Base-by-base conservation (phyloP, 1,284 basidiomycete genomes). In the Anthracocystis walkeri region DNA sequence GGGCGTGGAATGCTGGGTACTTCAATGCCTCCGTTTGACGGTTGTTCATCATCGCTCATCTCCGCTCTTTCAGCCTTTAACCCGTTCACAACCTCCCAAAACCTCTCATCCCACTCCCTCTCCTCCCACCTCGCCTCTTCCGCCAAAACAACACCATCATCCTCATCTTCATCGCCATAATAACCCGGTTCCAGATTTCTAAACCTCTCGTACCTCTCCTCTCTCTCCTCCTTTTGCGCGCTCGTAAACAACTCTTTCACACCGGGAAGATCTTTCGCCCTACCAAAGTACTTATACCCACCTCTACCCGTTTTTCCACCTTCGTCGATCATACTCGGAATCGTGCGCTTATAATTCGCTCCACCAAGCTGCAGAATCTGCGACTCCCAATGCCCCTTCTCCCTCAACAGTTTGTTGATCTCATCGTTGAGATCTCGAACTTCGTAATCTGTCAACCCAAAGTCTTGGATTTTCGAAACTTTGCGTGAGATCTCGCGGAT, bases 241-340 rank as follows among this genome's bases (percentile, higher is more conserved):
- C 70, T 46, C 49, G 91, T 89, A 84, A 99, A 97, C 35, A 99
- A 89, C 87, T 99, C 96, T 71, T 92, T 92, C 5, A 98, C 94
- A 51, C 97, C 96, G 0, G 96, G 97, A 5, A 99, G 88, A 58
- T 98, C 97, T 83, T 95, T 96, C 4, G 96, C 95, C 31, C 96
- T 91, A 55, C 96, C 97, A 87, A 99, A 99, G 86, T 98, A 98
- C 94, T 98, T 98, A 90, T 98, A 99, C 60, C 95, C 96, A 77
- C 97, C 92, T 5, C n/a, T 51, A 2, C 64, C 50, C n/a, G 93
- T 96, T 0, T 95, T 94, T 0, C 95, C 94, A 0, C 97, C 94
- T 86, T 97, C 94, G 27, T 70, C 69, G 83, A 97, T 92, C 92
- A 97, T 96, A 53, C 92, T 90, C 6, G 93, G 91, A 31, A 86